Conservation (phyloP, 2,329 filamentous ascomycete genomes). For the Diaporthe sp. region DNA sequence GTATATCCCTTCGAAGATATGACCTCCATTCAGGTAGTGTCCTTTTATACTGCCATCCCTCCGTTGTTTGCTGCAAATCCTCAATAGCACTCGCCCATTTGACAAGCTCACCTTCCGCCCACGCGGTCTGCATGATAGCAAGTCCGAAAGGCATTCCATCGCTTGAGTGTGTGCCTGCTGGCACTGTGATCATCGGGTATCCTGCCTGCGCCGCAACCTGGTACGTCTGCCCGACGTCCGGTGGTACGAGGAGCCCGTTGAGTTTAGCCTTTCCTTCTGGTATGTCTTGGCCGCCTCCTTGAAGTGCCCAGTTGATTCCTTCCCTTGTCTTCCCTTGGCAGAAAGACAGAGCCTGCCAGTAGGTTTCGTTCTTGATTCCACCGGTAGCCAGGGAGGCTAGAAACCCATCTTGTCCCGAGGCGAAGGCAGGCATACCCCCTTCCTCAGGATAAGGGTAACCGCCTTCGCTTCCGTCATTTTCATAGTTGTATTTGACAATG, state of each 20-base stretch:
- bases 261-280: slow-evolving; percentile 54
- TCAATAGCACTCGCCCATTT: slow-evolving; percentile 75
- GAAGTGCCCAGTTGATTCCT: slow-evolving; percentile 79
- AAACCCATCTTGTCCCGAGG: slow-evolving; percentile 80
- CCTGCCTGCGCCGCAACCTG: slow-evolving; percentile 82
- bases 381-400: slow-evolving; percentile 72
- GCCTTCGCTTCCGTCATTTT: slow-evolving; percentile 77
- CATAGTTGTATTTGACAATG: slow-evolving; percentile 74
- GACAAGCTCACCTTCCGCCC: slow-evolving; percentile 70
- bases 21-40: slow-evolving; percentile 66
- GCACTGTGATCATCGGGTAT: slow-evolving; percentile 80
- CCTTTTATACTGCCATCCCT: slow-evolving; percentile 60
- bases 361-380: slow-evolving; percentile 74
- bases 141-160: slow-evolving; percentile 75
- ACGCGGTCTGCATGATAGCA: slow-evolving; percentile 72
- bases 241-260: slow-evolving; percentile 76
- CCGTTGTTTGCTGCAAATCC: slow-evolving; percentile 63
- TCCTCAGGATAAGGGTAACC: slow-evolving; percentile 67
- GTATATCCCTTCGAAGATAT: slow-evolving; percentile 62
- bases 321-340: slow-evolving; percentile 71
- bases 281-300: slow-evolving; percentile 51
- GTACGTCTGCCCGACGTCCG: slow-evolving; percentile 76
- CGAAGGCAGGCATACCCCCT: slow-evolving; percentile 70
- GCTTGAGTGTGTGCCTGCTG: slow-evolving; percentile 67
- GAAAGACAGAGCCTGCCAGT: slow-evolving; percentile 76